phyloP scores from a whole-genome alignment of 352 stramenopile species.

The Globisporangium nunn region DNA sequence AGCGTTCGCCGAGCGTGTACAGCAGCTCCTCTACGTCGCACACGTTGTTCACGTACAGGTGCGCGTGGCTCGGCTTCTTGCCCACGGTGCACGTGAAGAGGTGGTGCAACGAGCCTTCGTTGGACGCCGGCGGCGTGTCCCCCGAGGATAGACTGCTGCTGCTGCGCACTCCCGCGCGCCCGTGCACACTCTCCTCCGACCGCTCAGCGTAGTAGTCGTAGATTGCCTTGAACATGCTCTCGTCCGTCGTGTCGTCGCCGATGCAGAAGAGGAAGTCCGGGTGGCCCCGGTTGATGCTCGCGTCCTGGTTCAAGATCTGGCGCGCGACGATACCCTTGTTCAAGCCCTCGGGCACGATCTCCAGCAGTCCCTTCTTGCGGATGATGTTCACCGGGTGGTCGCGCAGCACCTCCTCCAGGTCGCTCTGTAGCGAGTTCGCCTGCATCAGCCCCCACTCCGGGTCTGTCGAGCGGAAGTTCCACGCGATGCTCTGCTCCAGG shows the following conservation, averaged over 20 bases:
- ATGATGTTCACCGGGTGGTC: constrained; percentile 74
- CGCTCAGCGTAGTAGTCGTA: constrained; percentile 89
- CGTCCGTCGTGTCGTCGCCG: constrained; percentile 95
- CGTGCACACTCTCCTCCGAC: constrained; percentile 76
- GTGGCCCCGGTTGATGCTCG: constrained; percentile 56
- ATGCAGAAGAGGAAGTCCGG: constrained; percentile 96
- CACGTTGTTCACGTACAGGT: constrained; percentile 88
- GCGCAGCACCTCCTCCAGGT: constrained; percentile 72
- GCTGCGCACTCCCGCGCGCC: constrained; percentile 10
- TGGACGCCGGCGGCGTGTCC: constrained; percentile 16
- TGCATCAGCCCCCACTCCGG: constrained; percentile 95
- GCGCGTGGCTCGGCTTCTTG: constrained; percentile 88
- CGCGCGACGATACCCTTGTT: constrained; percentile 96
- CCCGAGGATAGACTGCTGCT: neutral
- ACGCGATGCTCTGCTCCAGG: constrained; percentile 92
- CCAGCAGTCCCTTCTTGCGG: constrained; percentile 89
- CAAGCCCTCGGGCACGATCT: constrained; percentile 93
- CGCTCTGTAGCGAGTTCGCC: constrained; percentile 89
- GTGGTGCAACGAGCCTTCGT: constrained; percentile 65
- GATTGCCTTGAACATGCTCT: constrained; percentile 96
- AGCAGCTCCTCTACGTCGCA: constrained; percentile 83
- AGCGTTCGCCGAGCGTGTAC: constrained; percentile 40
- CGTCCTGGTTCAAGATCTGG: constrained; percentile 91
- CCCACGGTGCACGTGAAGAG: constrained; percentile 90
- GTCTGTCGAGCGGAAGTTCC: constrained; percentile 96